Conservation (phyloP, 805 yeast genomes). For the Grigorovia transvaalensis region DNA sequence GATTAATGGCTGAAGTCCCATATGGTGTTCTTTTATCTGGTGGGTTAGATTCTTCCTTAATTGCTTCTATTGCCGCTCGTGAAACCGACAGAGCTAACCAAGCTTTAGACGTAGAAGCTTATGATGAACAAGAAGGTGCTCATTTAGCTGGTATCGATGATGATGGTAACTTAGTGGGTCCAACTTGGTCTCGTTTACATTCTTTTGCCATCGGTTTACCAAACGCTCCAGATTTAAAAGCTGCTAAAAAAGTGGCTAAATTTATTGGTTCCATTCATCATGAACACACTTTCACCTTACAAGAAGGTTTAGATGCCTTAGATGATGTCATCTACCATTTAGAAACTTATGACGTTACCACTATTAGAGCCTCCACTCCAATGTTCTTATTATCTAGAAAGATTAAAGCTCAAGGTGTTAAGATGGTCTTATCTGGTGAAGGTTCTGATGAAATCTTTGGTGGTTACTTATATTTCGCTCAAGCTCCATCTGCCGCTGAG, state of each 20-base stretch:
- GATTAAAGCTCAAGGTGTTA: constrained; percentile 98
- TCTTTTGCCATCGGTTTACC: constrained; percentile 96
- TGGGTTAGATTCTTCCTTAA: constrained; percentile 92
- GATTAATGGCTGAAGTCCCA: constrained; percentile 99
- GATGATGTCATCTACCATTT: constrained; percentile 90
- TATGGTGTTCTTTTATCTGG: constrained; percentile 96
- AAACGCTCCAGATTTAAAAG: constrained; percentile 93
- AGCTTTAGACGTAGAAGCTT: constrained; percentile 26
- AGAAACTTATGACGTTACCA: constrained; percentile 97
- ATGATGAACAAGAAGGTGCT: constrained; percentile 40
- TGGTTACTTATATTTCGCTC: constrained; percentile 94
- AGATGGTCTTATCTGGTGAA: constrained; percentile 98
- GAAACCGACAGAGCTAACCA: constrained; percentile 62
- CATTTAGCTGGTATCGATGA: constrained; percentile 90
- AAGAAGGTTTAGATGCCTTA: constrained; percentile 94
- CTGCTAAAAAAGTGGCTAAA: constrained; percentile 94
- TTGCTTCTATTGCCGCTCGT: constrained; percentile 94
- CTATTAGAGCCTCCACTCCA: constrained; percentile 98
- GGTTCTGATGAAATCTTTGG: constrained; percentile 99
- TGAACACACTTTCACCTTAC: constrained; percentile 92
- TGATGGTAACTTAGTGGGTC: constrained; percentile 66
- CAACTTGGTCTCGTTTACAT: constrained; percentile 76
- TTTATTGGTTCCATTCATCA: constrained; percentile 94
- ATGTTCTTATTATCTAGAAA: constrained; percentile 94
- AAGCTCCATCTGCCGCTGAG: constrained; percentile 86